phyloP scores from a whole-genome alignment of 78 protist species.

The Dictyostelium citrinum region DNA sequence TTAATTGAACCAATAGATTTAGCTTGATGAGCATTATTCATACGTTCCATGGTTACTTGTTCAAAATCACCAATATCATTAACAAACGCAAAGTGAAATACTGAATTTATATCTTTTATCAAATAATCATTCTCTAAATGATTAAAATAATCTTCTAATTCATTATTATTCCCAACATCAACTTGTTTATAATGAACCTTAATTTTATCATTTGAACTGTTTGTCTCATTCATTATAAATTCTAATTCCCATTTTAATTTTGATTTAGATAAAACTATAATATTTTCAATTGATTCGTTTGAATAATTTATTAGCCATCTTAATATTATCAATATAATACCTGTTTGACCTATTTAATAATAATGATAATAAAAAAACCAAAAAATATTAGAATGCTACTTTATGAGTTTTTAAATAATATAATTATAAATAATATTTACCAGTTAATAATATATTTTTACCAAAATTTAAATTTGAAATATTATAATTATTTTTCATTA shows the following conservation, averaged over 20 bases:
- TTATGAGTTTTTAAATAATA: no score
- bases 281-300: neutral
- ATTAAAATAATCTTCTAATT: no score
- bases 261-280: neutral
- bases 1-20: slow-evolving; percentile 74
- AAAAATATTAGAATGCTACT: no score
- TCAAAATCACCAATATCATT: neutral
- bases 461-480: neutral
- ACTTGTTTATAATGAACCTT: neutral
- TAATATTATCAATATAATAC: neutral
- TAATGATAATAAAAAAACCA: no score
- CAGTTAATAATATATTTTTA: neutral
- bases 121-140: neutral
- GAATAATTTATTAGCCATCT: neutral
- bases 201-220: neutral
- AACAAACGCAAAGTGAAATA: slow-evolving; percentile 37
- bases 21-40: neutral
- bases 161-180: neutral
- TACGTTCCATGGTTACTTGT: neutral
- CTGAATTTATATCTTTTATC: neutral
- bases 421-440: no score
- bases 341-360: slow-evolving; percentile 15
- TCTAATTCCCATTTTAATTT: neutral
- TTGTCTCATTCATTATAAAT: neutral
- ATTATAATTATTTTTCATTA: neutral